Conservation (phyloP, 352 stramenopile species). For the Phytophthora citrophthora region DNA sequence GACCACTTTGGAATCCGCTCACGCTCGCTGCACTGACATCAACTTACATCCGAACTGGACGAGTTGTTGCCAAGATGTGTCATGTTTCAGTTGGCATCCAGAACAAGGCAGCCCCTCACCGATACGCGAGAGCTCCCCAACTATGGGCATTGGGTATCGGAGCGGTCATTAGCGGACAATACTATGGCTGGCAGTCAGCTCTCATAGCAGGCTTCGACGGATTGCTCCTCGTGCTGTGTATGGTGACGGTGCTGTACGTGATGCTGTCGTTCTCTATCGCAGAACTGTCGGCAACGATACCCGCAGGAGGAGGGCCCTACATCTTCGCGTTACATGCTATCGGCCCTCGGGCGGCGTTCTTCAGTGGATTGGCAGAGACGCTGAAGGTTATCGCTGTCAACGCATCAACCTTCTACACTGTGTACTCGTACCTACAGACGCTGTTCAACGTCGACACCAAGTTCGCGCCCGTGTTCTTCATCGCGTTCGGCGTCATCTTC, state of each 20-base stretch:
- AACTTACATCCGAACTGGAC: neutral
- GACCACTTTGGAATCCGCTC: slow-evolving; percentile 19
- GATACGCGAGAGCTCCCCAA: slow-evolving; percentile 66
- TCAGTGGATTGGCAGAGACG: slow-evolving; percentile 68
- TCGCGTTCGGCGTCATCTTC: slow-evolving; percentile 63
- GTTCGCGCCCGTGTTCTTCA: slow-evolving; percentile 59
- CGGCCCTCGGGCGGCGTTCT: slow-evolving; percentile 40
- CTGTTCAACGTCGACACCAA: slow-evolving; percentile 52
- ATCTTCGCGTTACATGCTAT: slow-evolving; percentile 76
- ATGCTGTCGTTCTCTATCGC: slow-evolving; percentile 81
- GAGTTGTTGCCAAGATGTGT: slow-evolving; percentile 16
- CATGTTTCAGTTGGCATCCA: slow-evolving; percentile 21
- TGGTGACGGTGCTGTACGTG: slow-evolving; percentile 75
- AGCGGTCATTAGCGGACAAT: slow-evolving; percentile 63
- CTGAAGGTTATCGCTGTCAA: slow-evolving; percentile 71
- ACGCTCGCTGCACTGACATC: neutral
- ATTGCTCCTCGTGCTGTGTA: slow-evolving; percentile 62
- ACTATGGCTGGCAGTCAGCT: slow-evolving; percentile 75
- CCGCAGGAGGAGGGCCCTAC: slow-evolving; percentile 67
- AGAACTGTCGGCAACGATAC: slow-evolving; percentile 69
- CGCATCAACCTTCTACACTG: slow-evolving; percentile 56
- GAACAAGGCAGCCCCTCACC: slow-evolving; percentile 33
- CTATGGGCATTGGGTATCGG: slow-evolving; percentile 61
- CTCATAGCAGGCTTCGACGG: slow-evolving; percentile 71
- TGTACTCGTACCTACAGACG: slow-evolving; percentile 40